Evolutionary conservation across 768 basidiomycete species (phyloP).

Genomic region (Pisolithus sp.): DNA sequence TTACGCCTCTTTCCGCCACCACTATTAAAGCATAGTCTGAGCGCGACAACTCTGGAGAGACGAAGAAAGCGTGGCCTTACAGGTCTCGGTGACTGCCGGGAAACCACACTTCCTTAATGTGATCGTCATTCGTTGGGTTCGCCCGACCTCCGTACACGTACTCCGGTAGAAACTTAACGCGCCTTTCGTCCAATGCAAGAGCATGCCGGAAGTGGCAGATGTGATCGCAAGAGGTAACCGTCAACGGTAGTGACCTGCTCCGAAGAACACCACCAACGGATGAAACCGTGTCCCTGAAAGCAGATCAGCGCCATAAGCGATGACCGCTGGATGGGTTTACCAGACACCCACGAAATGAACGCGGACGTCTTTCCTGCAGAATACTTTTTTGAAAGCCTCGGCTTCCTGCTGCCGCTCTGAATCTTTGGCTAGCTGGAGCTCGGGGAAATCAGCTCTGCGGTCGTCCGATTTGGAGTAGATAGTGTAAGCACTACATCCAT

Average conservation of each 20-base stretch:
- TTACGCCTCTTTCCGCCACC: conserved; percentile 26
- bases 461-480: conserved; percentile 26
- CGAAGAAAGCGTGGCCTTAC: conserved; percentile 16
- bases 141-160: conserved; percentile 28
- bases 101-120: conserved; percentile 40
- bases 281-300: conserved; percentile 41
- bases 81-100: conserved; percentile 34
- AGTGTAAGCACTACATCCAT: conserved; percentile 31
- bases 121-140: conserved; percentile 7
- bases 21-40: conserved; percentile 1
- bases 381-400: conserved; percentile 29
- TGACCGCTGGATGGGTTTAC: conserved; percentile 17
- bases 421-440: conserved; percentile 3
- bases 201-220: conserved; percentile 42
- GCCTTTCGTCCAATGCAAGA: conserved; percentile 40
- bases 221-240: conserved; percentile 24
- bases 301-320: neutral
- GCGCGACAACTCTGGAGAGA: neutral
- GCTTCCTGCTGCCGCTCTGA: conserved; percentile 17
- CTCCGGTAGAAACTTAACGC: conserved; percentile 44
- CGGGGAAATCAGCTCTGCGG: too few species aligned
- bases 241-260: conserved; percentile 25
- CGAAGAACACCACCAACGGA: conserved; percentile 34
- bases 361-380: conserved; percentile 27
- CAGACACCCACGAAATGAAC: conserved; percentile 43